Percentiles rank a stretch among this genome's conserved stretches.
Conservation (phyloP, 257 asterid genomes). For the Thymus quinquecostatus region DNA sequence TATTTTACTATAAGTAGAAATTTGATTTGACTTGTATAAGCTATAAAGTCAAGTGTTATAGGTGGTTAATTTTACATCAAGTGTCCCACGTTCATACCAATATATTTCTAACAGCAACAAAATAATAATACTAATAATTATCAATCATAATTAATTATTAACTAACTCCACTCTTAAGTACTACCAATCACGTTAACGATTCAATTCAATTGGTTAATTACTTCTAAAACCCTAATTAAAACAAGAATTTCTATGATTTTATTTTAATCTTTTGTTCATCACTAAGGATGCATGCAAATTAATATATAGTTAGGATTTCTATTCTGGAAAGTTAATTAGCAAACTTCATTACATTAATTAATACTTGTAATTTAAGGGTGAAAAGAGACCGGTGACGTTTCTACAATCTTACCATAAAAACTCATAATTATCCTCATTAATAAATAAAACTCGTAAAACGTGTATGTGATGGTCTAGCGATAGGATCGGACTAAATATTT, state of each 20-base stretch:
- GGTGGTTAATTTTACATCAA: slow-evolving; percentile 3
- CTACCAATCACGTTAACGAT: not conserved
- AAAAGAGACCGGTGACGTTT: not conserved
- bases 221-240: not conserved
- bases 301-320: not conserved
- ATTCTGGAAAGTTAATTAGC: not conserved
- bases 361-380: not conserved
- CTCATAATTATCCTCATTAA: not conserved
- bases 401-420: not conserved
- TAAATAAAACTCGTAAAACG: not conserved
- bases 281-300: not conserved
- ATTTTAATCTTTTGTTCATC: not conserved
- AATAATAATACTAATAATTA: not conserved
- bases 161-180: not conserved
- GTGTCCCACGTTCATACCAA: slow-evolving; percentile 4
- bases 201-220: too few species aligned
- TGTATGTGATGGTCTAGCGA: not conserved
- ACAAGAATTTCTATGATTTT: not conserved
- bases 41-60: not conserved
- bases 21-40: not conserved
- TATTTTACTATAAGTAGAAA: not conserved
- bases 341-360: not conserved
- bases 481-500: not conserved
- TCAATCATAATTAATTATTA: not conserved
- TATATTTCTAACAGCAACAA: slow-evolving; percentile 3